Evolutionary conservation across 2,329 filamentous ascomycete genomes (phyloP).

Genomic region (Bisporella sp.): DNA sequence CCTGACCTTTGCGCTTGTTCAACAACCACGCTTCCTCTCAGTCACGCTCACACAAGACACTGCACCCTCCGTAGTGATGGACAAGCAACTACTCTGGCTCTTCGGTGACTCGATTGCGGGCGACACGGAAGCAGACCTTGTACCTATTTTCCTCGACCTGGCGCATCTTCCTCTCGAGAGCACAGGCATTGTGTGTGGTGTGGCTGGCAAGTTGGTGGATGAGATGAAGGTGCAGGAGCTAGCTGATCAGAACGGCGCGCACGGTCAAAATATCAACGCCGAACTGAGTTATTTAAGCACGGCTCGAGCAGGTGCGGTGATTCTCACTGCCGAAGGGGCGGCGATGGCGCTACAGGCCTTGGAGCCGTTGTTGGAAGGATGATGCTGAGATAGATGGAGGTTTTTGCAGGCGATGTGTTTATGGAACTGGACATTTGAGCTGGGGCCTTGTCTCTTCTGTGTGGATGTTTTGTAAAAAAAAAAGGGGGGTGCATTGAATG

Average conservation of each 20-base stretch:
- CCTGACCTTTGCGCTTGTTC: slow-evolving; percentile 52
- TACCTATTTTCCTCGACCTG: slow-evolving; percentile 86
- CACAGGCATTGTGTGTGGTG: slow-evolving; percentile 90
- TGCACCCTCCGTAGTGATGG: slow-evolving; percentile 65
- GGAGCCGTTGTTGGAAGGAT: slow-evolving; percentile 30
- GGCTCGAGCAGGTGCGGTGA: slow-evolving; percentile 80
- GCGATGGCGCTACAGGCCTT: slow-evolving; percentile 68
- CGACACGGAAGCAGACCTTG: slow-evolving; percentile 61
- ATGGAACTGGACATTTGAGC: too few relatives aligned
- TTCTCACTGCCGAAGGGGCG: slow-evolving; percentile 70
- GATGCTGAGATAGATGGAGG: not conserved
- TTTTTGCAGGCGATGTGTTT: not conserved
- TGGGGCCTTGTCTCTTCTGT: too few relatives aligned
- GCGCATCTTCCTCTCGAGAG: slow-evolving; percentile 75
- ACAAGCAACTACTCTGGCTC: slow-evolving; percentile 57
- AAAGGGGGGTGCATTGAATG: not conserved
- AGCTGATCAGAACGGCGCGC: slow-evolving; percentile 2
- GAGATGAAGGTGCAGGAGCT: slow-evolving; percentile 45
- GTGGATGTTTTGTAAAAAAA: not conserved
- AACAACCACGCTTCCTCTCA: slow-evolving; percentile 64
- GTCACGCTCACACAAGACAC: slow-evolving; percentile 68
- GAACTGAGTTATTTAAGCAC: slow-evolving; percentile 91
- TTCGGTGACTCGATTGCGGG: slow-evolving; percentile 72
- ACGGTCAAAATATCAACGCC: slow-evolving; percentile 31
- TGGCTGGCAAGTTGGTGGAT: slow-evolving; percentile 74